Percentiles rank a stretch among this genome's conserved stretches.
phyloP scores from a whole-genome alignment of 768 basidiomycete genomes.

The Naematelia aurantialba region DNA sequence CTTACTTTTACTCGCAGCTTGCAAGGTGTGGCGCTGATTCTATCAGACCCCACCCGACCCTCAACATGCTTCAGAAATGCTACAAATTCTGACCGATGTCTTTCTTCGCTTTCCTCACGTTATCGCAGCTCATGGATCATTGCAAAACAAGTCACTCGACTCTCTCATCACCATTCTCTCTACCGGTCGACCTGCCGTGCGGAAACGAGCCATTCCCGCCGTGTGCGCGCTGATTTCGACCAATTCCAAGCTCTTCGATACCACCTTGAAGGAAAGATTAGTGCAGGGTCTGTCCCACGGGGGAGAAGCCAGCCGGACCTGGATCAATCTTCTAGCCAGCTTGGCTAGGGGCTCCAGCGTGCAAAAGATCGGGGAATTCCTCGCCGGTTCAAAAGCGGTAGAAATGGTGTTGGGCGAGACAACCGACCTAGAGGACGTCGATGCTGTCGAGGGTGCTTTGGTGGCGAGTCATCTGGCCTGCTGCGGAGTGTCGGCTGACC shows the following conservation, averaged over 20 bases:
- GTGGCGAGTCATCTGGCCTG: slow-evolving; percentile 18
- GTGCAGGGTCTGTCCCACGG: slow-evolving; percentile 49
- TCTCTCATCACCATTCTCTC: slow-evolving; percentile 65
- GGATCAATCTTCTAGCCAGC: slow-evolving; percentile 60
- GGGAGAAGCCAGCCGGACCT: slow-evolving; percentile 52
- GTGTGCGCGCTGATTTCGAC: slow-evolving; percentile 73
- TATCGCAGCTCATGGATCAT: slow-evolving; percentile 16
- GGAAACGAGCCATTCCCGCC: slow-evolving; percentile 86
- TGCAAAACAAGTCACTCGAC: slow-evolving; percentile 57
- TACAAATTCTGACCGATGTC: slow-evolving; percentile 66
- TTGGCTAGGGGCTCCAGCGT: slow-evolving; percentile 63
- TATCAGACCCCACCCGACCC: slow-evolving; percentile 41
- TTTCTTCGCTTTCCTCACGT: slow-evolving; percentile 72
- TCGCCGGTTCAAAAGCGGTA: slow-evolving; percentile 19
- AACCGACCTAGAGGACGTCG: slow-evolving; percentile 31
- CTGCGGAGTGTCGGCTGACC: background rate
- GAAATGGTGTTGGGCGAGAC: slow-evolving; percentile 26
- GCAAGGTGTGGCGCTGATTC: background rate
- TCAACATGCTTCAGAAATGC: slow-evolving; percentile 55
- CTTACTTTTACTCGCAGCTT: slow-evolving; percentile 50
- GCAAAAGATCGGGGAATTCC: slow-evolving; percentile 25
- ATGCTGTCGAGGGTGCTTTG: slow-evolving; percentile 39
- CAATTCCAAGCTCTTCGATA: slow-evolving; percentile 60
- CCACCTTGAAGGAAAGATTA: slow-evolving; percentile 58
- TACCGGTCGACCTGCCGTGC: slow-evolving; percentile 72